These are phyloP conservation scores for Pseudocercospora crystallina DNA, from an alignment of 2,329 filamentous ascomycete species.

Conservation along the genomic window DNA sequence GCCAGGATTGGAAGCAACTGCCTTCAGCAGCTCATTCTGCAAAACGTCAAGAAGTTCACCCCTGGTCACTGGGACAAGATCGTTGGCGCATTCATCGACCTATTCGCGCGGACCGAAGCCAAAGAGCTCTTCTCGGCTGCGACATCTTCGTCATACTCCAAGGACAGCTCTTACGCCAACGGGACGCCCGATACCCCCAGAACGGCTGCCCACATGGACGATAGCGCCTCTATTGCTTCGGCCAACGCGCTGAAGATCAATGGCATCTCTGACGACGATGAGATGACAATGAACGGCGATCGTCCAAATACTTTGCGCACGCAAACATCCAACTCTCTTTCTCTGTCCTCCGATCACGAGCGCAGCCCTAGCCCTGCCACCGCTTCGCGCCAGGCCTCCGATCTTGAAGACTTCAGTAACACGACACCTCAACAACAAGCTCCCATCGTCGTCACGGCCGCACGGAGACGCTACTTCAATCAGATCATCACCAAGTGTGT, in stretches of 20 bases:
- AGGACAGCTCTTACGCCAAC: constrained; percentile 26
- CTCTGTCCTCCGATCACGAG: constrained; percentile 20
- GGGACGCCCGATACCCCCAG: constrained; percentile 20
- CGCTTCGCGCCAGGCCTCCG: constrained; percentile 26
- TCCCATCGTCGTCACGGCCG: constrained; percentile 86
- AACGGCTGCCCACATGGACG: constrained; percentile 14
- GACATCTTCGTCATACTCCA: constrained; percentile 41
- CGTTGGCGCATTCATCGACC: constrained; percentile 89
- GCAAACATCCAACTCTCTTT: constrained; percentile 15
- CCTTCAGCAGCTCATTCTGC: constrained; percentile 90
- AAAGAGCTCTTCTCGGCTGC: constrained; percentile 92
- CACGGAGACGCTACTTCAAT: constrained; percentile 94
- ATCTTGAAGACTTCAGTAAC: constrained; percentile 81
- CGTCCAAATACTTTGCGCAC: constrained; percentile 12
- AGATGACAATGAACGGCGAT: constrained; percentile 23
- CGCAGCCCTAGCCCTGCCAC: constrained; percentile 18
- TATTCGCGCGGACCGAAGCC: constrained; percentile 92
- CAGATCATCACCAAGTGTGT: constrained; percentile 99
- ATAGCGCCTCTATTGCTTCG: constrained; percentile 21
- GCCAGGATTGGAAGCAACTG: constrained; percentile 98
- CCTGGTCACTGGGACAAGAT: constrained; percentile 89
- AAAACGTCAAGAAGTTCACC: constrained; percentile 91
- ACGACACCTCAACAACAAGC: constrained; percentile 73
- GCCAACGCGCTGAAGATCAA: constrained; percentile 48
- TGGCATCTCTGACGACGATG: constrained; percentile 25